phyloP scores from a whole-genome alignment of 2,329 filamentous ascomycete genomes.

The Colletotrichum tamarilloi region DNA sequence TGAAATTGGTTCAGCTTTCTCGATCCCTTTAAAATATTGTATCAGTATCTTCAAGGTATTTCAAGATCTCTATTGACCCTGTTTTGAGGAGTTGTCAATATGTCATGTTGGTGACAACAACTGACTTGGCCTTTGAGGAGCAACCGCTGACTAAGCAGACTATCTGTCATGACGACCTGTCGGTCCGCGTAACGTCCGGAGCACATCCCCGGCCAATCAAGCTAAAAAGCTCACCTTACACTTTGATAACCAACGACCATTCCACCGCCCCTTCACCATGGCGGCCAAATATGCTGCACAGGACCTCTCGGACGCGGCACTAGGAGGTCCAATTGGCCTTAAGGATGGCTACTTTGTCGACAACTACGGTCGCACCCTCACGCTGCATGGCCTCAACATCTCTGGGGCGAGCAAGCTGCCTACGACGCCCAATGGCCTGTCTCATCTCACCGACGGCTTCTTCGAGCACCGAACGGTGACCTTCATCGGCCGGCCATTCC shows the following conservation, averaged over 20 bases:
- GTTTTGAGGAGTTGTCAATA: too few species aligned
- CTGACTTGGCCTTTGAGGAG: not conserved
- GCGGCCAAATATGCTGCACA: slow-evolving; percentile 39
- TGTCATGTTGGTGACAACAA: too few species aligned
- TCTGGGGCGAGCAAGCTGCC: slow-evolving; percentile 54
- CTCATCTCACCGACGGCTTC: slow-evolving; percentile 53
- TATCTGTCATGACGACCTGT: slow-evolving; percentile 7
- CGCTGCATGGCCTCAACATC: slow-evolving; percentile 54
- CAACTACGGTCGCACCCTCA: slow-evolving; percentile 49
- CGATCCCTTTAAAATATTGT: too few species aligned
- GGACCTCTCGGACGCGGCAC: slow-evolving; percentile 48
- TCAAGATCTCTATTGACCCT: too few species aligned
- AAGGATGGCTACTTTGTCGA: slow-evolving; percentile 47
- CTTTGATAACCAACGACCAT: not conserved
- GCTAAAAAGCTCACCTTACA: not conserved
- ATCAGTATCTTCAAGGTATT: too few species aligned
- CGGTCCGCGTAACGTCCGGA: not conserved
- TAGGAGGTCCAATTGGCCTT: slow-evolving; percentile 46
- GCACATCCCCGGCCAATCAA: not conserved
- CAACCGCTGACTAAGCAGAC: slow-evolving; percentile 8
- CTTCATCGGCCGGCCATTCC: slow-evolving; percentile 52
- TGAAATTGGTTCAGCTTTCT: too few species aligned
- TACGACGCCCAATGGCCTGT: slow-evolving; percentile 48
- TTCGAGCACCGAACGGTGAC: slow-evolving; percentile 52
- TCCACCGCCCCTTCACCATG: slow-evolving; percentile 10